Base-by-base conservation (phyloP, 352 stramenopile genomes). In the Thraustochytrium striatum region DNA sequence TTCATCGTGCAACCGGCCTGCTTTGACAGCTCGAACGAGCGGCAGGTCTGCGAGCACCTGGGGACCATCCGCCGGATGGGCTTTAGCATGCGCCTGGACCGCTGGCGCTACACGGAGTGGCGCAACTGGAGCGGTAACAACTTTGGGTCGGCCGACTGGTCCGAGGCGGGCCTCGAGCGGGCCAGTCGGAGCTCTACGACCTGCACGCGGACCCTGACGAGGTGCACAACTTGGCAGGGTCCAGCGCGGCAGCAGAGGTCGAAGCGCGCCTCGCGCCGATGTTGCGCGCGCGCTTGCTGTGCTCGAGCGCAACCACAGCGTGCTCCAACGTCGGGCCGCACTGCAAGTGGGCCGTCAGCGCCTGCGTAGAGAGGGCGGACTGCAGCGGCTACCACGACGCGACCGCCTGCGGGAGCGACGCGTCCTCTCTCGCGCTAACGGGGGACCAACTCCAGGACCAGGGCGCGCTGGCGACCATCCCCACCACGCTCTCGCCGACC, bases 181-280 rank as follows among this genome's bases (percentile, higher is more conserved):
- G 59, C 36, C 11, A 55, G 16, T 3, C 3, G 3, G 65, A 75
- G 50, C 65, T 75, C 35, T 75, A 75, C 39, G 65, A 75, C 47
- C 52, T 55, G 0, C 2, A 19, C 41, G 28, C 44, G 8, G 65
- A 75, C 39, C 9, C 21, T 11, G 43, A 44, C 52, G 65, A 75
- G 65, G n/a, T 75, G 19, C 9, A 21, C 19, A 75, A 75, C 25
- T 43, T 75, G n/a, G 65, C 65, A 11, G 21, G 3, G 0, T 30
- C 32, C 9, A 43, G 16, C 16, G 25, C 11, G 8, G 58, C 65
- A 25, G 32, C 19, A 25, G 65, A 75, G 11, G 32, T 62, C 8
- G 44, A 61, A 9, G n/a, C 9, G n/a, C 7, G 38, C 5, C n/a
- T 38, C 19, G 19, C 21, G 5, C 9, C 21, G 16, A 55, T 55